Conservation (phyloP, 345 rosid species). For the Sapria himalayana region DNA sequence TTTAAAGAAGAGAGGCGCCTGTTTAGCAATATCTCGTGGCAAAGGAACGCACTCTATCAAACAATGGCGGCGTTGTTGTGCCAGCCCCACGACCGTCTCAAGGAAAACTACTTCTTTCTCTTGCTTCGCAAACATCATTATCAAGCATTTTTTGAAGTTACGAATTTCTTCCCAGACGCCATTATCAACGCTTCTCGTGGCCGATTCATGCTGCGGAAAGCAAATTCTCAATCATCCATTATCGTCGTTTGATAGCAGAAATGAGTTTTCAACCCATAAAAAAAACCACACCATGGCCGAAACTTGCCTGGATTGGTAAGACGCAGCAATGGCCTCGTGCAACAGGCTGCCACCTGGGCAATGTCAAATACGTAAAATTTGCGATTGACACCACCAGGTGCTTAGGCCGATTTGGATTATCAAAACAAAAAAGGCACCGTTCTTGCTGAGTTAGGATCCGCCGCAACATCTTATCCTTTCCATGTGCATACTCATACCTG, state of each 20-base stretch:
- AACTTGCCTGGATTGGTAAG: slow-evolving; percentile 55
- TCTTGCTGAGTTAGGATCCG: slow-evolving; percentile 79
- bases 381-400: slow-evolving; percentile 80
- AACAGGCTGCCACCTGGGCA: slow-evolving; percentile 57
- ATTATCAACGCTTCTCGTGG: slow-evolving; percentile 54
- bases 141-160: slow-evolving; percentile 79
- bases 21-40: slow-evolving; percentile 43
- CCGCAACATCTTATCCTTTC: slow-evolving; percentile 22
- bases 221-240: not conserved
- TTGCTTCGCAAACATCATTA: slow-evolving; percentile 73
- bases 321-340: slow-evolving; percentile 88
- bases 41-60: slow-evolving; percentile 71
- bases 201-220: slow-evolving; percentile 47
- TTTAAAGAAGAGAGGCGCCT: slow-evolving; percentile 74
- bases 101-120: slow-evolving; percentile 68
- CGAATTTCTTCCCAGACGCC: slow-evolving; percentile 79
- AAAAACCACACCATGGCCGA: no score
- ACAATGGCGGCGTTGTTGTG: slow-evolving; percentile 72
- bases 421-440: slow-evolving; percentile 76
- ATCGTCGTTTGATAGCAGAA: no score
- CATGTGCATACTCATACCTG: slow-evolving; percentile 17
- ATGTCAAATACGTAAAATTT: slow-evolving; percentile 74
- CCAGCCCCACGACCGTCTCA: slow-evolving; percentile 69
- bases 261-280: no score
- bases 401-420: slow-evolving; percentile 68